Evolutionary conservation across 1,284 basidiomycete genomes (phyloP).

Genomic region (Puccinia horiana): DNA sequence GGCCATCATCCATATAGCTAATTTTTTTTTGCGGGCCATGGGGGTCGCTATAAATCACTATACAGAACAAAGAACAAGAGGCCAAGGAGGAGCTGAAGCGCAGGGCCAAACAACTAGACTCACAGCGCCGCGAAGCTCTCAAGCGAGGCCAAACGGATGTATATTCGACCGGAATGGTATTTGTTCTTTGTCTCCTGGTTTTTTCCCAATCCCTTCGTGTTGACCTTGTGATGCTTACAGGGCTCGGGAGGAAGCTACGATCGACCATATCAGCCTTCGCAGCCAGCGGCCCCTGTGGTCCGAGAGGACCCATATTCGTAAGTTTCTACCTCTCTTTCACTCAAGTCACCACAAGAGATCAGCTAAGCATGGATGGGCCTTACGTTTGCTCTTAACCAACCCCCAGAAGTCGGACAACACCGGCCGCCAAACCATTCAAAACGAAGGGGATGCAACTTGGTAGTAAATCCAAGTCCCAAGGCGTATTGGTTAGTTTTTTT

Average conservation of each 20-base stretch:
- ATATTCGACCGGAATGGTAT: conserved; percentile 53
- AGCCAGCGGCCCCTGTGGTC: conserved; percentile 34
- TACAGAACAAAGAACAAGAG: conserved; percentile 95
- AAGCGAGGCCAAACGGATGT: conserved; percentile 64
- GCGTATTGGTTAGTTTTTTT: conserved; percentile 81
- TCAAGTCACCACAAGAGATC: conserved; percentile 62
- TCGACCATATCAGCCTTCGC: conserved; percentile 50
- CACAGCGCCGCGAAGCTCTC: conserved; percentile 92
- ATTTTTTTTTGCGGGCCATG: neutral
- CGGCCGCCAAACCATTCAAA: conserved; percentile 78
- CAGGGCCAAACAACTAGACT: conserved; percentile 94
- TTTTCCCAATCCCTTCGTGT: conserved; percentile 13
- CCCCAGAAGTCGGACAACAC: conserved; percentile 67
- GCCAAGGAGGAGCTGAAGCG: conserved; percentile 99
- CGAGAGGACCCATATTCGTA: conserved; percentile 43
- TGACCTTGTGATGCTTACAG: conserved; percentile 2
- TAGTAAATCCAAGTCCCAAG: conserved; percentile 65
- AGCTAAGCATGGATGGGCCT: conserved; percentile 65
- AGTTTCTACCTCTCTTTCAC: conserved; percentile 51
- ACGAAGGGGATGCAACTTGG: conserved; percentile 97
- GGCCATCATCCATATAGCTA: neutral
- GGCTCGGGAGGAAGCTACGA: conserved; percentile 50
- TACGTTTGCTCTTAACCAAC: conserved; percentile 57
- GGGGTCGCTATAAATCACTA: neutral
- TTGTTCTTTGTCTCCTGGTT: conserved; percentile 45